Conservation (phyloP, 2,329 filamentous ascomycete species). For the Talaromyces islandicus region DNA sequence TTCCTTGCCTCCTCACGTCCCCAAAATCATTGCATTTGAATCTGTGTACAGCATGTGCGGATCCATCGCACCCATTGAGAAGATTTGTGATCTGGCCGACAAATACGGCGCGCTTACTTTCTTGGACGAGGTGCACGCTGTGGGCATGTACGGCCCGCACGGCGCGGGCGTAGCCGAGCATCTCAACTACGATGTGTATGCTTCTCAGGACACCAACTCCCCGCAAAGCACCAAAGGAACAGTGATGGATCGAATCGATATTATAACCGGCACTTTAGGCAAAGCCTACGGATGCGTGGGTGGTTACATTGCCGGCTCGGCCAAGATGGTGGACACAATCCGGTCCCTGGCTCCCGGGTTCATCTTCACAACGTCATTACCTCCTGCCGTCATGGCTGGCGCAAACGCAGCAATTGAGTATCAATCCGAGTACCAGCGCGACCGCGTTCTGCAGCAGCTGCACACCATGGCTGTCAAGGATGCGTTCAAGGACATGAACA, state of each 20-base stretch:
- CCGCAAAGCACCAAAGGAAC: slow-evolving; percentile 56
- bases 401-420: slow-evolving; percentile 90
- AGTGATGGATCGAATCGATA: slow-evolving; percentile 92
- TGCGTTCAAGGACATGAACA: slow-evolving; percentile 68
- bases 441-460: slow-evolving; percentile 87
- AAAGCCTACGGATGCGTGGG: slow-evolving; percentile 98
- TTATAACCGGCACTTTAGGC: slow-evolving; percentile 93
- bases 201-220: slow-evolving; percentile 57
- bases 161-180: slow-evolving; percentile 97
- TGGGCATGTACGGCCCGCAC: slow-evolving; percentile 96
- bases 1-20: slow-evolving; percentile 72
- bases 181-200: slow-evolving; percentile 85
- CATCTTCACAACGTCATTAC: slow-evolving; percentile 96
- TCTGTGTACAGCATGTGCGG: slow-evolving; percentile 99
- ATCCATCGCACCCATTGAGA: slow-evolving; percentile 90
- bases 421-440: slow-evolving; percentile 76
- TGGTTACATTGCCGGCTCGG: slow-evolving; percentile 90
- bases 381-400: slow-evolving; percentile 94
- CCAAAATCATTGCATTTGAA: slow-evolving; percentile 98
- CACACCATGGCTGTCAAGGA: slow-evolving; percentile 95
- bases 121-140: slow-evolving; percentile 95
- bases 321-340: slow-evolving; percentile 82
- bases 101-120: slow-evolving; percentile 98
- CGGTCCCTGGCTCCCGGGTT: slow-evolving; percentile 93
- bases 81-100: slow-evolving; percentile 91